Conservation (phyloP, 2,329 filamentous ascomycete genomes). For the Colletotrichum chlorophyti region DNA sequence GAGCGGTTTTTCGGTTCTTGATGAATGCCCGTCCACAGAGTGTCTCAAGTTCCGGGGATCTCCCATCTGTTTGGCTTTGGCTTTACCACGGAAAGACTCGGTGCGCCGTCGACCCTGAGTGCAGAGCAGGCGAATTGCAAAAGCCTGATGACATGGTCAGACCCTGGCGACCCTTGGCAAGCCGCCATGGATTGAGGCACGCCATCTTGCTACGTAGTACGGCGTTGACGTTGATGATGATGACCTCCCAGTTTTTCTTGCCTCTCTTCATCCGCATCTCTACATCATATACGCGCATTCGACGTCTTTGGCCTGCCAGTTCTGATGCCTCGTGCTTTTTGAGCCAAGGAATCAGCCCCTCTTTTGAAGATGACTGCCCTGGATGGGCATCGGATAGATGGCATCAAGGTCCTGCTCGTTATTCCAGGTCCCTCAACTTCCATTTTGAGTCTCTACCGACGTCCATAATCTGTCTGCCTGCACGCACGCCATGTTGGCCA, state of each 20-base stretch:
- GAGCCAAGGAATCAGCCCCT: not conserved
- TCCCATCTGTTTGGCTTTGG: not conserved
- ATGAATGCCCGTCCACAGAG: too few species aligned
- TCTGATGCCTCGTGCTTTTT: too few species aligned
- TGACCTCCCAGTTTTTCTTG: not conserved
- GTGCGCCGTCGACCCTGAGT: not conserved
- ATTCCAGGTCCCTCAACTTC: not conserved
- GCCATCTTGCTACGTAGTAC: not conserved
- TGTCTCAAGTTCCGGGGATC: too few species aligned
- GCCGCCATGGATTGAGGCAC: not conserved
- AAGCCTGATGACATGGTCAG: not conserved
- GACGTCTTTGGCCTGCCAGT: not conserved
- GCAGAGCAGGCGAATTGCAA: not conserved
- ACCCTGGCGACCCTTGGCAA: slow-evolving; percentile 3
- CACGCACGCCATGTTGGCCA: not conserved
- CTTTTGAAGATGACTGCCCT: not conserved
- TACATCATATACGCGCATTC: not conserved
- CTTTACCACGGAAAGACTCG: not conserved
- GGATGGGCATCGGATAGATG: not conserved
- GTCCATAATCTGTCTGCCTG: not conserved
- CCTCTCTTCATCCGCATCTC: too few species aligned
- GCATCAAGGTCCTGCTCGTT: not conserved
- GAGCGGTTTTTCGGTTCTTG: slow-evolving; percentile 17
- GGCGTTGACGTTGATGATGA: not conserved
- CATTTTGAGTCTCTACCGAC: not conserved